phyloP scores from a whole-genome alignment of 2,329 filamentous ascomycete species.

The Fonsecaea pedrosoi region DNA sequence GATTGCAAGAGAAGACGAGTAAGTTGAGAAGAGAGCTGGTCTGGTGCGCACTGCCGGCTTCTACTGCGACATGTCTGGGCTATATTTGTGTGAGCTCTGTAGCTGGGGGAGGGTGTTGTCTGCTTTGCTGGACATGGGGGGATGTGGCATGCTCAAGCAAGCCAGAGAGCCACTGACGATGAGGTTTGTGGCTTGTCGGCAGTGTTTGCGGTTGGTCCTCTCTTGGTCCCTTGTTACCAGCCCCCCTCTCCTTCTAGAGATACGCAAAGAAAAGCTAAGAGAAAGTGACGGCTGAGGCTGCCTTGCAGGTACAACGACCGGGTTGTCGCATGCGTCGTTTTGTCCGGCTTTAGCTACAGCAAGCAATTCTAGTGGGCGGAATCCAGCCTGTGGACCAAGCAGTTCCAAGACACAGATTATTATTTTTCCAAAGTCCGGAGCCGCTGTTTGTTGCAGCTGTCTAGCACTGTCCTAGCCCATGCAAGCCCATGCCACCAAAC shows the following conservation, averaged over 20 bases:
- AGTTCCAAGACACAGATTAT: slow-evolving; percentile 13
- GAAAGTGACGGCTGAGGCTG: background rate
- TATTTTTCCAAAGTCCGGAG: slow-evolving; percentile 14
- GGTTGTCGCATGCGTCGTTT: slow-evolving; percentile 10
- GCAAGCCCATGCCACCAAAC: background rate
- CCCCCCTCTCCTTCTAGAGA: background rate
- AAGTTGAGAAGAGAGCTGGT: slow-evolving; percentile 27
- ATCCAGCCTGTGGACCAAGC: slow-evolving; percentile 2
- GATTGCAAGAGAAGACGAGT: slow-evolving; percentile 14
- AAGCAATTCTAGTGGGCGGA: background rate
- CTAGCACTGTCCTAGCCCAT: slow-evolving; percentile 14
- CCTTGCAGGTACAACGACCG: slow-evolving; percentile 16
- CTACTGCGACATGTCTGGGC: slow-evolving; percentile 29
- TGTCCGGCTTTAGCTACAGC: background rate
- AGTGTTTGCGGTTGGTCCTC: background rate
- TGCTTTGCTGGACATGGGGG: background rate
- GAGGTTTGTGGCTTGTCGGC: slow-evolving; percentile 3
- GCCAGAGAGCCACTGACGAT: background rate
- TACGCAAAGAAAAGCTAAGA: background rate
- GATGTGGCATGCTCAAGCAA: background rate
- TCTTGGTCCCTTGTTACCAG: background rate
- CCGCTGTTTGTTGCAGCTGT: slow-evolving; percentile 16
- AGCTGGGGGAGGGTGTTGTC: background rate
- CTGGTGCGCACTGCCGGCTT: slow-evolving; percentile 13
- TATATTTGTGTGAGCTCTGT: slow-evolving; percentile 23